Base-by-base conservation (phyloP, 805 yeast species). In the Brettanomyces bruxellensis region DNA sequence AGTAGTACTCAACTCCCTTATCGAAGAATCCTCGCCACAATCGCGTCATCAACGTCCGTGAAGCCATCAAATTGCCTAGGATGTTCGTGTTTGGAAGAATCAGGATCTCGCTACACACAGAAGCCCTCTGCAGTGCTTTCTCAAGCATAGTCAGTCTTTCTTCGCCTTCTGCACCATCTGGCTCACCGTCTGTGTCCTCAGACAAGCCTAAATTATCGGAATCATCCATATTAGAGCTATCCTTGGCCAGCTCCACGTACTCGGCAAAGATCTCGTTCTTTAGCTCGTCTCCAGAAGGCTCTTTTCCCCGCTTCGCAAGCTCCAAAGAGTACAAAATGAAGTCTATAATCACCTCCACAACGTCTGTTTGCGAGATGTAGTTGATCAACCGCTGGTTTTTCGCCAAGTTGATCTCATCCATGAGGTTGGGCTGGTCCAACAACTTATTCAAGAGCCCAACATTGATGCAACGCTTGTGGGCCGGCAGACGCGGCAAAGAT, bases 381-480 rank as follows among this genome's bases (percentile, higher is more conserved):
- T 47, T 53, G 38, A 63, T 60, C 30, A 66, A 53, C 45, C 62
- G 64, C 36, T 57, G 56, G 48, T 66, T 66, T 45, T 64, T 65
- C 13, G 66, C 57, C 38, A 59, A 49, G 38, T 59, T 65, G 13
- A 66, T 56, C 48, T 66, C 70, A 41, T 65, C 67, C 12, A 64
- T 47, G 36, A 66, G 53, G 48, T 64, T 65, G 22, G 64, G 67
- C 47, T 66, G 69, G 49, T 64, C 69, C 25, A 66, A 41, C 35
- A 66, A 49, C 44, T 58, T 62, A 48, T 66, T 65, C 47, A 65
- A 58, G 2, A 66, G 45, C 4, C 51, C 43, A 4, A 61, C 49
- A 46, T 61, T 63, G 44, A 62, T 46, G 32, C 32, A 28, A 28
- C 32, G 32, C 11, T 34, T 38, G 3, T 4, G 45, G 12, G 32